Evolutionary conservation across 2,329 filamentous ascomycete species (phyloP).

Genomic region (Monosporascus ibericus): DNA sequence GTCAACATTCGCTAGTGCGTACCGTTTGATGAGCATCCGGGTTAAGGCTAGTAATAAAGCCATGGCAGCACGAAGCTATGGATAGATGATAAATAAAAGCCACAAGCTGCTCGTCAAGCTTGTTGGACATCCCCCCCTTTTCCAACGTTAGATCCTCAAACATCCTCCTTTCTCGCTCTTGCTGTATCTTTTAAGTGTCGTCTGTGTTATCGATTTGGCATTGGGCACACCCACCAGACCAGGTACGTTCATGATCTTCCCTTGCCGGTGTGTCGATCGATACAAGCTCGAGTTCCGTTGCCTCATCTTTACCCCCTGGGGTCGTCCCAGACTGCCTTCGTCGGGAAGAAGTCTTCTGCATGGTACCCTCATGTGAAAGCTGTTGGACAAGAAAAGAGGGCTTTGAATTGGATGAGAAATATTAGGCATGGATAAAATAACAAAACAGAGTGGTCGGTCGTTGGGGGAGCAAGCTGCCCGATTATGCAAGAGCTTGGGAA

Average conservation of each 20-base stretch:
- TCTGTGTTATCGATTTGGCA: slow-evolving; percentile 1
- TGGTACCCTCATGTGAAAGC: background rate
- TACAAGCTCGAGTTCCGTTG: slow-evolving; percentile 1
- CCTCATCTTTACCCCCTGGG: background rate
- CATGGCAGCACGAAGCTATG: background rate
- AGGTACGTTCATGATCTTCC: slow-evolving; percentile 21
- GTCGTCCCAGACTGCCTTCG: too few relatives aligned
- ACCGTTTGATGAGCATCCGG: background rate
- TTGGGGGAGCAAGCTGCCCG: too few relatives aligned
- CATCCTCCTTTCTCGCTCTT: background rate
- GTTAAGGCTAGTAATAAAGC: background rate
- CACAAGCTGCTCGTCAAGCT: background rate
- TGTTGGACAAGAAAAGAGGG: too few relatives aligned
- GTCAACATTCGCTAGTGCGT: background rate
- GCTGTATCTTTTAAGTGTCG: too few relatives aligned
- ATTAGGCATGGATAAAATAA: too few relatives aligned
- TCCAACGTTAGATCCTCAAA: too few relatives aligned
- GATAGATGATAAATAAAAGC: background rate
- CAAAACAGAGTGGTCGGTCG: too few relatives aligned
- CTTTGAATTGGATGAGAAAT: too few relatives aligned
- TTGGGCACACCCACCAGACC: background rate
- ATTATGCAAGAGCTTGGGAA: background rate
- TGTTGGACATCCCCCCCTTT: background rate
- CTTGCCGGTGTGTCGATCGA: slow-evolving; percentile 9
- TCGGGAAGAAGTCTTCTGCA: slow-evolving; percentile 1